Conservation (phyloP, 352 stramenopile species). For the Achlya hypogyna region DNA sequence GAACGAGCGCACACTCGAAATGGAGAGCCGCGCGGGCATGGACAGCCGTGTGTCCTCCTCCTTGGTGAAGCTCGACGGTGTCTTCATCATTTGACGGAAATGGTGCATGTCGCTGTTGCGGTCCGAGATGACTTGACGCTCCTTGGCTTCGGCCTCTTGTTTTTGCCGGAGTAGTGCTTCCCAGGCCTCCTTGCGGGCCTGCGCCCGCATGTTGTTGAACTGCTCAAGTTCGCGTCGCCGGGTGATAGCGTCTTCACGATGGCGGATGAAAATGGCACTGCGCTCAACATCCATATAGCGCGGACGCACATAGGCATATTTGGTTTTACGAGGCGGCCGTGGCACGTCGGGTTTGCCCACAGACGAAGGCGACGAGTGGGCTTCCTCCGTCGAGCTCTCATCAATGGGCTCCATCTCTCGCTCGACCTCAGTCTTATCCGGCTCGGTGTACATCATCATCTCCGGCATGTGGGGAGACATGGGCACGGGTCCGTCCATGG, state of each 20-base stretch:
- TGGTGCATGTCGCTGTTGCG: not conserved
- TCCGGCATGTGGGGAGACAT: too few relatives aligned
- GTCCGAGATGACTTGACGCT: not conserved
- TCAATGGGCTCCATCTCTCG: not conserved
- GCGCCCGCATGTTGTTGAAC: not conserved
- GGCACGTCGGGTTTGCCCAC: not conserved
- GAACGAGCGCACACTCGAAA: not conserved
- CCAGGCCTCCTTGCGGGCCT: not conserved
- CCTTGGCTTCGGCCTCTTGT: not conserved
- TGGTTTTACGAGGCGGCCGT: not conserved
- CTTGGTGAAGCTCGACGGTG: not conserved
- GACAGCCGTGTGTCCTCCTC: not conserved
- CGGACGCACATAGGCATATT: not conserved
- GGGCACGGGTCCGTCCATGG: not conserved
- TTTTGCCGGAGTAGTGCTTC: not conserved
- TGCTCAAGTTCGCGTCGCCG: constrained; percentile 6
- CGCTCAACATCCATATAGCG: constrained; percentile 10
- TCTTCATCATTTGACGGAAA: not conserved
- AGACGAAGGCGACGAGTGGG: not conserved
- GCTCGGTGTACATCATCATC: too few relatives aligned
- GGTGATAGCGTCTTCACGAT: not conserved
- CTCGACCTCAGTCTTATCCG: too few relatives aligned
- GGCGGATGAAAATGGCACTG: not conserved
- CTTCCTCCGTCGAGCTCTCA: not conserved
- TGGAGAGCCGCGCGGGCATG: not conserved